These are phyloP conservation scores for Aspergillus eucalypticola DNA, from an alignment of 2,329 filamentous ascomycete genomes.

Conservation along the genomic window DNA sequence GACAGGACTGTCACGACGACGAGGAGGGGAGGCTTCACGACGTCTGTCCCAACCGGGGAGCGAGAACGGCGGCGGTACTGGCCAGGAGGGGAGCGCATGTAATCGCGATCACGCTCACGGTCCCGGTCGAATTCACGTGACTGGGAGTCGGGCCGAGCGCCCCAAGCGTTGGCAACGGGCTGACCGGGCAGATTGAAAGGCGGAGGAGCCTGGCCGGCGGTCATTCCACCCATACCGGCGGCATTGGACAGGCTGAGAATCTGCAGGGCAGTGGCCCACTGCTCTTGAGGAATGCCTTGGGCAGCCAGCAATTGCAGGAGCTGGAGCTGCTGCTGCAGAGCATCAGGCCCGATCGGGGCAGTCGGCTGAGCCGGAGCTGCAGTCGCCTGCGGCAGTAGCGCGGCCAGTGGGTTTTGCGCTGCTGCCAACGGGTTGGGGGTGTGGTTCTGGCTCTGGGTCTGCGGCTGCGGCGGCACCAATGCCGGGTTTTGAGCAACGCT, in stretches of 20 bases:
- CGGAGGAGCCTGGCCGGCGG: constrained; percentile 36
- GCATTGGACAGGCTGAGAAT: constrained; percentile 48
- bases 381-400: constrained; percentile 43
- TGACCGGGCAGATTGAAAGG: constrained; percentile 37
- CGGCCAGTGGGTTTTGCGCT: constrained; percentile 43
- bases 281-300: constrained; percentile 74
- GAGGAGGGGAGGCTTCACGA: constrained; percentile 62
- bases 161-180: constrained; percentile 35
- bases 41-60: constrained; percentile 74
- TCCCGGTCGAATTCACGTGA: constrained; percentile 57
- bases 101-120: constrained; percentile 62
- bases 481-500: constrained; percentile 40
- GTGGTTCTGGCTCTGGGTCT: constrained; percentile 43
- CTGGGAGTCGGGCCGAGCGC: constrained; percentile 39
- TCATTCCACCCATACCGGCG: constrained; percentile 36
- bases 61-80: constrained; percentile 70
- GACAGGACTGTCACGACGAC: constrained; percentile 66
- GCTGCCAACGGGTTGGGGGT: constrained; percentile 45
- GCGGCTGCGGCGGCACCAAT: constrained; percentile 34
- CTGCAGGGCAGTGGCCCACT: constrained; percentile 64
- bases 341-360: constrained; percentile 43
- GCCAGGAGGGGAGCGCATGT: constrained; percentile 63
- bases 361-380: constrained; percentile 31
- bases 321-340: constrained; percentile 68
- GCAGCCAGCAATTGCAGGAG: constrained; percentile 74